phyloP scores from a whole-genome alignment of 768 basidiomycete genomes.

The Mycena galopus region DNA sequence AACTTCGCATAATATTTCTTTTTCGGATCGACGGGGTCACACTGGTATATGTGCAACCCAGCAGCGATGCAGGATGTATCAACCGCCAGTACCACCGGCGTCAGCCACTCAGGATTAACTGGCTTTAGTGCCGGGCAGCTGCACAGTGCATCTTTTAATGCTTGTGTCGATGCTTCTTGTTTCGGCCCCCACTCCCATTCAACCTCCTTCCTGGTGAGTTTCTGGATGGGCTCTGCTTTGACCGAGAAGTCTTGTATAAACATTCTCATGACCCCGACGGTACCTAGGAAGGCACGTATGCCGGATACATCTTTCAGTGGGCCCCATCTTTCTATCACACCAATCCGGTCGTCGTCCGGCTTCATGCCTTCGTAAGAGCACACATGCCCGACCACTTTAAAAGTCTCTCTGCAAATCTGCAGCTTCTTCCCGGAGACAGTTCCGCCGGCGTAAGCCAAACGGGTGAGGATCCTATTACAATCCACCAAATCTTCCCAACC shows the following conservation, averaged over 20 bases:
- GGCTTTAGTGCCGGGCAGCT: neutral
- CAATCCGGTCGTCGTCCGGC: neutral
- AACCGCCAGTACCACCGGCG: neutral
- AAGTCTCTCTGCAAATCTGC: neutral
- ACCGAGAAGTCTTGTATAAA: neutral
- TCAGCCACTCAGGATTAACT: neutral
- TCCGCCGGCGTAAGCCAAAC: neutral
- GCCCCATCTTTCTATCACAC: constrained; percentile 2
- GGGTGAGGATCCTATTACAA: neutral
- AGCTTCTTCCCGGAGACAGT: neutral
- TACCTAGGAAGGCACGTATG: constrained; percentile 1
- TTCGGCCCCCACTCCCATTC: neutral
- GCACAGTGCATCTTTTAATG: neutral
- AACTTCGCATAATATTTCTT: neutral
- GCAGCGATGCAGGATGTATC: neutral
- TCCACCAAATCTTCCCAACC: neutral
- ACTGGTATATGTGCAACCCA: neutral
- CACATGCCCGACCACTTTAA: neutral
- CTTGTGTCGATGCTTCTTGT: neutral
- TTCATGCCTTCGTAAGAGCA: neutral
- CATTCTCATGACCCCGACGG: constrained; percentile 6
- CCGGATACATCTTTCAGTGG: neutral
- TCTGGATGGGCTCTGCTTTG: neutral
- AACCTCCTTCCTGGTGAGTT: neutral
- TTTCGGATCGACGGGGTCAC: neutral